phyloP scores from a whole-genome alignment of 1,284 basidiomycete species.

The Amylostereum areolatum region DNA sequence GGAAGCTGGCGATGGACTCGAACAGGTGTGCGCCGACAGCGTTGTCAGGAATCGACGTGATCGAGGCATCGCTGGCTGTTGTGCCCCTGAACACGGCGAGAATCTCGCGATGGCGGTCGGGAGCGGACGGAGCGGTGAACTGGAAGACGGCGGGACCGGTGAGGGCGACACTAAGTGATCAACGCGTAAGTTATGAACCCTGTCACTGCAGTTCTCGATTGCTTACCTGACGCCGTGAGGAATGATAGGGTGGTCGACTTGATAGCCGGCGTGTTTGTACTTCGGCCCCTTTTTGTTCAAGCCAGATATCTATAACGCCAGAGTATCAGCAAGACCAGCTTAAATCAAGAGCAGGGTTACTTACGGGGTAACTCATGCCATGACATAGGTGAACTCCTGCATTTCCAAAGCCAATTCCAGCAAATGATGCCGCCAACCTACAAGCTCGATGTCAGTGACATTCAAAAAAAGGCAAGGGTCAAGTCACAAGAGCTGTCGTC shows the following conservation, averaged over 20 bases:
- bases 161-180: slow-evolving; percentile 56
- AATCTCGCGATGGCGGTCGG: slow-evolving; percentile 85
- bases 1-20: slow-evolving; percentile 88
- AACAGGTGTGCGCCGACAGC: slow-evolving; percentile 81
- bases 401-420: slow-evolving; percentile 95
- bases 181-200: not conserved
- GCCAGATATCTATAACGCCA: slow-evolving; percentile 72
- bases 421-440: slow-evolving; percentile 84
- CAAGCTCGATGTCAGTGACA: not conserved
- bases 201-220: slow-evolving; percentile 1
- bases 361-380: slow-evolving; percentile 78
- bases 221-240: slow-evolving; percentile 81
- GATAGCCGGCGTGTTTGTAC: slow-evolving; percentile 84
- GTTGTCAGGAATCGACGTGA: slow-evolving; percentile 72
- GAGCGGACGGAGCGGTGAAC: slow-evolving; percentile 89
- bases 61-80: slow-evolving; percentile 58
- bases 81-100: slow-evolving; percentile 79
- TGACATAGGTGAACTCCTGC: slow-evolving; percentile 91
- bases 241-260: slow-evolving; percentile 81
- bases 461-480: not conserved
- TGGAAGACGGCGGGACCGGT: slow-evolving; percentile 93
- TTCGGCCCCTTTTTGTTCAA: slow-evolving; percentile 91
- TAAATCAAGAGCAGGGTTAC: slow-evolving; percentile 16
- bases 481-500: slow-evolving; percentile 84
- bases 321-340: slow-evolving; percentile 1